phyloP scores from a whole-genome alignment of 306 rosid species.

The Castanea sativa region DNA sequence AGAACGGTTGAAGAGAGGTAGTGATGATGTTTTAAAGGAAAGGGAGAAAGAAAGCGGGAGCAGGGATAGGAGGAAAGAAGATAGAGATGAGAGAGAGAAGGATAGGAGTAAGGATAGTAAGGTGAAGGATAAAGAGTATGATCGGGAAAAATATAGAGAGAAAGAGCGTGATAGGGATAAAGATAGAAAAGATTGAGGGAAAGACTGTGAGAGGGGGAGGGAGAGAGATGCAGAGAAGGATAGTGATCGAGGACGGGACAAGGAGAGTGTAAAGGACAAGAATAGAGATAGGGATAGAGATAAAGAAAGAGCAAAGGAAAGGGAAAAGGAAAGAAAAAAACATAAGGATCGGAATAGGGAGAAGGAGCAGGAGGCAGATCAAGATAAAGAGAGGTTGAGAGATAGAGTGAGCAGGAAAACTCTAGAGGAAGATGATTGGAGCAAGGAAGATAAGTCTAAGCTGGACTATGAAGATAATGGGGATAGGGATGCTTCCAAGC shows the following conservation, averaged over 20 bases:
- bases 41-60: constrained; percentile 42
- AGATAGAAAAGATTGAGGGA: constrained; percentile 57
- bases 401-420: background rate
- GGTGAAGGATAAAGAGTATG: constrained; percentile 64
- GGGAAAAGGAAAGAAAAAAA: constrained; percentile 47
- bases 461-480: constrained; percentile 41
- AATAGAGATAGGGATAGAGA: constrained; percentile 48
- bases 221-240: constrained; percentile 59
- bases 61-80: constrained; percentile 71
- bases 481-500: constrained; percentile 46
- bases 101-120: constrained; percentile 60
- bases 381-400: background rate
- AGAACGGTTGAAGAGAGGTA: constrained; percentile 45
- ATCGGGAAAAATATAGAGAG: constrained; percentile 60
- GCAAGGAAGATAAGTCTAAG: background rate
- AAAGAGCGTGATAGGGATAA: constrained; percentile 63
- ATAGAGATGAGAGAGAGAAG: constrained; percentile 69
- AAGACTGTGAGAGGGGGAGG: constrained; percentile 59
- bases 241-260: constrained; percentile 3
- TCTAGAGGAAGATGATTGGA: background rate
- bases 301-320: constrained; percentile 38
- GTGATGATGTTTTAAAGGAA: constrained; percentile 48
- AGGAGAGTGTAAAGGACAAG: constrained; percentile 44
- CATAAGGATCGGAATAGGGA: constrained; percentile 39
- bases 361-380: background rate